These are phyloP conservation scores for Pezicula rhizophila DNA, from an alignment of 2,329 filamentous ascomycete species.

Conservation along the genomic window DNA sequence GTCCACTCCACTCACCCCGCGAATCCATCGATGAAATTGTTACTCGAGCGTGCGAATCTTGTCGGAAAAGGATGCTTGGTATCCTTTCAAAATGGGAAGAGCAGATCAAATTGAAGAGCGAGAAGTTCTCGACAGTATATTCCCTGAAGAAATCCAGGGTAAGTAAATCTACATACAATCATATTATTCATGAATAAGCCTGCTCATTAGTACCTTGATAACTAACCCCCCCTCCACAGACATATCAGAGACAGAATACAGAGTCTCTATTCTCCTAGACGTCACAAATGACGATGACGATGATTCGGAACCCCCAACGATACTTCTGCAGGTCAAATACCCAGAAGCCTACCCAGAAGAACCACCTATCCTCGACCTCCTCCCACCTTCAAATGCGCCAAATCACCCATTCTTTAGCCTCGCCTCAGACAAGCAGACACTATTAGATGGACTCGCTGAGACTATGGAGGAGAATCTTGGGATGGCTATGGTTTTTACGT, in stretches of 20 bases:
- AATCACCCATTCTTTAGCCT: conserved; percentile 72
- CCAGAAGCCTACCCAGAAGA: conserved; percentile 88
- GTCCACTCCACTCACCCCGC: no score
- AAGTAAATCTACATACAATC: conserved; percentile 13
- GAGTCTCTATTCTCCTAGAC: conserved; percentile 80
- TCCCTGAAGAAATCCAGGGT: conserved; percentile 96
- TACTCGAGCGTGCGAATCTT: no score
- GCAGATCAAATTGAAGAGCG: conserved; percentile 96
- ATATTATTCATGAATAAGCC: not conserved
- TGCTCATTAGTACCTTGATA: not conserved
- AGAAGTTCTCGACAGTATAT: conserved; percentile 96
- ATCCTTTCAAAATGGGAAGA: conserved; percentile 46
- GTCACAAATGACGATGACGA: conserved; percentile 60
- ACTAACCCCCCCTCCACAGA: conserved; percentile 46
- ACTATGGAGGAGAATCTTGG: conserved; percentile 88
- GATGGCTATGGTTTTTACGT: conserved; percentile 95
- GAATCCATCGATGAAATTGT: no score
- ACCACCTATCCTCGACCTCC: conserved; percentile 75
- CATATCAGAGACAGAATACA: conserved; percentile 83
- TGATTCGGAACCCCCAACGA: conserved; percentile 57
- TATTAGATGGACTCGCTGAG: conserved; percentile 65
- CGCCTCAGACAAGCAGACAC: conserved; percentile 67
- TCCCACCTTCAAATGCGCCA: conserved; percentile 62
- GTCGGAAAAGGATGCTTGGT: no score
- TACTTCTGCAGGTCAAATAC: conserved; percentile 82